Base-by-base conservation (phyloP, 495 filamentous ascomycete genomes). In the Talaromyces proteolyticus region DNA sequence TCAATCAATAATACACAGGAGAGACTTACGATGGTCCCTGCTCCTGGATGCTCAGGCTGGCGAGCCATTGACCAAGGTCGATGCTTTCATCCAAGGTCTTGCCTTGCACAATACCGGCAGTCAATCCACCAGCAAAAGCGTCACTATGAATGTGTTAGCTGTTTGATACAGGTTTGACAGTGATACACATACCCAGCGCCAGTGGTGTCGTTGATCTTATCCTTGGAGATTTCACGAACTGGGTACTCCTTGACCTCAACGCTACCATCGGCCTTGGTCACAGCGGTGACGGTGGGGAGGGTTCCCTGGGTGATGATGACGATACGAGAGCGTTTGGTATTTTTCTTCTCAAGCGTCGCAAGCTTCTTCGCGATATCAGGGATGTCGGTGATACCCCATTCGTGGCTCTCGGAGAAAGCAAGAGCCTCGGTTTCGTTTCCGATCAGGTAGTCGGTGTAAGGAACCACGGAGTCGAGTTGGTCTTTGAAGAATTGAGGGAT, bases 401-500 rank as follows among this genome's bases (percentile, higher is more conserved):
- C 75, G 67, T 96, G 90, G 49, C 81, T 83, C 61, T 88, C 81
- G 45, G 94, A 84, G 70, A 91, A 97, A 46, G 88, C 72, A 55
- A 80, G 77, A 25, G 91, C 93, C 73, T 99, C 93, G 23, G 86
- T 87, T 83, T 97, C 94, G 70, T 99, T 99, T 53, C 91, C 93
- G 69, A 97, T 86, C 26, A 96, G 76, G 75, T 91, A 95, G 75
- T 99, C 93, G 75, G 88, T 92, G 81, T 95, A 97, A 18, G 85
- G 86, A 8, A 87, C 76, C 2, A 86, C 85, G 54, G 81, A 79
- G 69, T 93, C 90, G 36, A 99, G 78, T 50, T 82, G 88, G 17
- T 96, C 91, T 78, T 96, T 97, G 82, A 96, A 99, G 80, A 95
- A 95, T 67, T 92, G 85, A 34, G 87, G 73, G 56, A 99, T 94